phyloP scores from a whole-genome alignment of 148 eudicot species.

The Euryodendron excelsum region DNA sequence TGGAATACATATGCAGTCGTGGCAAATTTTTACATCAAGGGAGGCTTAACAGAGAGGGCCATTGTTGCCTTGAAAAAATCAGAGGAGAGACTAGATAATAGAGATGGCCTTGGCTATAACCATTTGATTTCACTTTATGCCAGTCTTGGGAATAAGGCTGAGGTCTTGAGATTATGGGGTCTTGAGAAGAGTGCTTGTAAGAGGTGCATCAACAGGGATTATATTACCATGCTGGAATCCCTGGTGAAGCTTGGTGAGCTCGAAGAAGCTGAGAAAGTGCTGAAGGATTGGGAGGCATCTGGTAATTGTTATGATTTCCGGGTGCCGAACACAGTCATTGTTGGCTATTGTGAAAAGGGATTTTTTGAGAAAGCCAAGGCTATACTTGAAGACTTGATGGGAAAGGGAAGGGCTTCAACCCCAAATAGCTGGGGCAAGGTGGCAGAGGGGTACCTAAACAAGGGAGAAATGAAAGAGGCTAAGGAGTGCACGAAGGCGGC shows the following conservation, averaged over 20 bases:
- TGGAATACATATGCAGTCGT: constrained; percentile 87
- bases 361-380: constrained; percentile 63
- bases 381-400: constrained; percentile 45
- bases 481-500: constrained; percentile 50
- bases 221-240: constrained; percentile 56
- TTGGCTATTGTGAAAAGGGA: constrained; percentile 44
- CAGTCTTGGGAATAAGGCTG: constrained; percentile 49
- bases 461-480: constrained; percentile 49
- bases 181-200: constrained; percentile 62
- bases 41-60: constrained; percentile 54
- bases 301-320: constrained; percentile 69
- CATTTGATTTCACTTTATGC: constrained; percentile 76
- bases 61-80: constrained; percentile 54
- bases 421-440: constrained; percentile 60
- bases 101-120: constrained; percentile 66
- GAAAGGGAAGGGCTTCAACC: constrained; percentile 34
- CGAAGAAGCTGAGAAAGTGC: constrained; percentile 60
- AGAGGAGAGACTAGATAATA: constrained; percentile 53
- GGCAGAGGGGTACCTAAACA: constrained; percentile 52
- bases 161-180: constrained; percentile 78
- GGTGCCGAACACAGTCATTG: constrained; percentile 49
- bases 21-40: constrained; percentile 66
- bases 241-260: constrained; percentile 62
- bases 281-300: constrained; percentile 76
- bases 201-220: constrained; percentile 72